These are phyloP conservation scores for Diacronema lutheri DNA, from an alignment of 78 protist genomes.

Conservation along the genomic window DNA sequence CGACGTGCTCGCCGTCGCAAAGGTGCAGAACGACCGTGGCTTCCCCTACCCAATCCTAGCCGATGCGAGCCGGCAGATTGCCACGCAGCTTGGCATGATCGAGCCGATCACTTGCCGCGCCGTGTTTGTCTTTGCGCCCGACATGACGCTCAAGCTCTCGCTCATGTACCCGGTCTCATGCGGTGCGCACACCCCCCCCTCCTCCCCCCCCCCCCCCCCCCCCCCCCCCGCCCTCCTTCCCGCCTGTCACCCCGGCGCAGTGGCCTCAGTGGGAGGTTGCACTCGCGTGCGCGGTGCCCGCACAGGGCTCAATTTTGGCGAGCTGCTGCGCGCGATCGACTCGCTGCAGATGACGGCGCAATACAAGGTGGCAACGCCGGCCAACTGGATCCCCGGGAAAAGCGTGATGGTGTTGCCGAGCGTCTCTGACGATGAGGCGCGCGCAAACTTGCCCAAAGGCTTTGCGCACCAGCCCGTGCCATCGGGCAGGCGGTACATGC, in stretches of 20 bases:
- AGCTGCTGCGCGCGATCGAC: slow-evolving; percentile 8
- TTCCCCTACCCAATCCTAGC: slow-evolving; percentile 23
- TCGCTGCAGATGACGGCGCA: slow-evolving; percentile 13
- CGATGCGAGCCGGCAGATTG: slow-evolving; percentile 10
- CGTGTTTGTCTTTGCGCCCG: slow-evolving; percentile 30
- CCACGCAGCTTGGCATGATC: not conserved
- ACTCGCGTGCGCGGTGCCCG: too few relatives aligned
- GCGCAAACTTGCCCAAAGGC: too few relatives aligned
- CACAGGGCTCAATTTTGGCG: slow-evolving; percentile 26
- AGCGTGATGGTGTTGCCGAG: too few relatives aligned
- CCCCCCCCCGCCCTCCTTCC: too few relatives aligned
- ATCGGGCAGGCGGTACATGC: too few relatives aligned
- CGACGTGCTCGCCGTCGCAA: slow-evolving; percentile 45
- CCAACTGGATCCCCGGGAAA: slow-evolving; percentile 7
- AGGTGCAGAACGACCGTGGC: too few relatives aligned
- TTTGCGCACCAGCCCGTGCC: too few relatives aligned
- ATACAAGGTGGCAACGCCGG: slow-evolving; percentile 26
- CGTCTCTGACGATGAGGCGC: too few relatives aligned
- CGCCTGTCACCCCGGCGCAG: too few relatives aligned
- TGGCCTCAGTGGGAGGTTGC: too few relatives aligned
- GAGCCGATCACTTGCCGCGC: slow-evolving; percentile 23
- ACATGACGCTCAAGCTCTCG: slow-evolving; percentile 19
- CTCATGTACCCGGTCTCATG: slow-evolving; percentile 32
- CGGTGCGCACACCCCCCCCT: too few relatives aligned
- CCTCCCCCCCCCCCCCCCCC: too few relatives aligned